Base-by-base conservation (phyloP, 768 basidiomycete genomes). In the Boletellus sp. region DNA sequence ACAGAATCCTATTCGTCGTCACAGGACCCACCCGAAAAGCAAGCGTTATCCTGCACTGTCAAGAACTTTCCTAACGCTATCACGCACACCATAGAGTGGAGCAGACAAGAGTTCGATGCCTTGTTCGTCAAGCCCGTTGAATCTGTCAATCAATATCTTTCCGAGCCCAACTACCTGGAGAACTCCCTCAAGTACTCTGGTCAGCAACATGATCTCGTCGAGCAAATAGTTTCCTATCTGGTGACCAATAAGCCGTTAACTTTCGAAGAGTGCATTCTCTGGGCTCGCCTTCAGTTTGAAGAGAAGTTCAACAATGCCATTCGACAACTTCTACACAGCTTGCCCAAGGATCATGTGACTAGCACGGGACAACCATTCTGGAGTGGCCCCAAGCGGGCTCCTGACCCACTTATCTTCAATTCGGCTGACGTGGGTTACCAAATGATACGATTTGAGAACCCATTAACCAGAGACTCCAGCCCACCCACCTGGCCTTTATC, bases 51-150 rank as follows among this genome's bases (percentile, higher is more conserved):
- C 22, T 99, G 96, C 69, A 99, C 96, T 1, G 87, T 98, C 67
- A 98, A 97, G 75, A 97, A 91, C 71, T 99, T 98, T 80, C 96
- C 96, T 10, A 94, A 99, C 66, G 87, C 88, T 22, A 98, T 98
- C 60, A 87, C 91, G 57, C 96, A 99, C 71, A 96, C 94, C 7
- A 99, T 99, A 52, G 93, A 97, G 91, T 99, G 96, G 96, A 85
- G 89, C 59, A 85, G 94, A 58, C 83, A 85, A 60, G 89, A 90
- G 55, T 98, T 99, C 68, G 91, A 96, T 64, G 84, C 81, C 50
- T 73, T 93, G 39, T 99, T 97, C 62, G 88, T 96, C 60, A 94
- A 95, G 66, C 96, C 96, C 2, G 79, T 88, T 31, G 90, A 94
- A 66, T 84, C 90, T 39, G 93, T 90, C 67, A 99, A 99, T 70